Conservation (phyloP, 1,139 yeast genomes). For the Zygosaccharomyces pseudobailii region DNA sequence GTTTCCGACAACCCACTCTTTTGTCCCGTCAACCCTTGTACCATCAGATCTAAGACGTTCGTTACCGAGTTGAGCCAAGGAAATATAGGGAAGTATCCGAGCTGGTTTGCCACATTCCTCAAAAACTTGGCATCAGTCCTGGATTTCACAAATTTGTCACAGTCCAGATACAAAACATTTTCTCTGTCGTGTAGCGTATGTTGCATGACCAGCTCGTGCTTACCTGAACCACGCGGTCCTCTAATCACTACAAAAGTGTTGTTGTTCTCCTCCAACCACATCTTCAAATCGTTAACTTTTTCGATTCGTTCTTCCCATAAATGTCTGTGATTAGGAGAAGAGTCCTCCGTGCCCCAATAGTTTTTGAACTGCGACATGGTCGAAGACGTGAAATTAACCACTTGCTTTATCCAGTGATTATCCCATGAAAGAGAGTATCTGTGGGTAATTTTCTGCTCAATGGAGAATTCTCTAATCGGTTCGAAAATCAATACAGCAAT, state of each 20-base stretch:
- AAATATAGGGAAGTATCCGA: constrained; percentile 91
- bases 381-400: constrained; percentile 35
- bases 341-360: constrained; percentile 36
- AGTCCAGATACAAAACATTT: constrained; percentile 68
- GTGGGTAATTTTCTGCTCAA: constrained; percentile 66
- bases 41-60: constrained; percentile 74
- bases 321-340: constrained; percentile 38
- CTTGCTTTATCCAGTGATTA: constrained; percentile 33
- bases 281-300: constrained; percentile 59
- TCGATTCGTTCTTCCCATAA: constrained; percentile 72
- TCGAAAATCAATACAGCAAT: constrained; percentile 83
- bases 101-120: constrained; percentile 61
- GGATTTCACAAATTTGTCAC: constrained; percentile 68
- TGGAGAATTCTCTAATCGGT: constrained; percentile 81
- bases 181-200: constrained; percentile 55
- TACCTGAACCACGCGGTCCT: constrained; percentile 96
- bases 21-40: constrained; percentile 90
- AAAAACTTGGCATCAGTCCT: constrained; percentile 70
- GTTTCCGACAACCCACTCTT: constrained; percentile 87
- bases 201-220: constrained; percentile 70
- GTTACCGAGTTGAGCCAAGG: constrained; percentile 87
- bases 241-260: constrained; percentile 80
- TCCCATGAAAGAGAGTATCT: constrained; percentile 40
- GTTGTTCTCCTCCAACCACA: constrained; percentile 75
- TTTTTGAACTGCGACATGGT: constrained; percentile 40